Percentiles rank a stretch among this genome's conserved stretches.
These are phyloP conservation scores for Herpetospermum pedunculosum DNA, from an alignment of 306 rosid species.

Conservation along the genomic window DNA sequence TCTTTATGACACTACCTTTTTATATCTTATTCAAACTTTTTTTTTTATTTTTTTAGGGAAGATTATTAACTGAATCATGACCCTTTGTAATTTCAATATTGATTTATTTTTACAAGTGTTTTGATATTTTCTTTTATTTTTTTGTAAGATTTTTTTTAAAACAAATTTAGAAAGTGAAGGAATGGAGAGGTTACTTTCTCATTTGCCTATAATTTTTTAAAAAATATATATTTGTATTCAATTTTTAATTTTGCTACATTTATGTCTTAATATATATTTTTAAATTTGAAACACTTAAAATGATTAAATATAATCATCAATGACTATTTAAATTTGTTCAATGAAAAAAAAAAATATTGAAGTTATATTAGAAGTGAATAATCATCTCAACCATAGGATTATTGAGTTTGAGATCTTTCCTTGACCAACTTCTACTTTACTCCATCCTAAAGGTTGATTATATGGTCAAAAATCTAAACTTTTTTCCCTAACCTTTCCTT, in stretches of 20 bases:
- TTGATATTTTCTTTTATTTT: not conserved
- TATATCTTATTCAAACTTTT: not conserved
- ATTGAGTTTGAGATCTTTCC: slow-evolving; percentile 5
- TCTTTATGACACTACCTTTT: slow-evolving; percentile 1
- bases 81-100: not conserved
- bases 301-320: no score
- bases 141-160: not conserved
- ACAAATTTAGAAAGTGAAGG: not conserved
- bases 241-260: no score
- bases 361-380: not conserved
- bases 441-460: not conserved
- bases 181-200: not conserved
- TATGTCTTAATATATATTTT: no score
- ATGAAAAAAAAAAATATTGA: not conserved
- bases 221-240: not conserved
- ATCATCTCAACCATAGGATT: not conserved
- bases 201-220: no score
- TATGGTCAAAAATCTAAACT: not conserved
- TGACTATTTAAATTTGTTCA: no score
- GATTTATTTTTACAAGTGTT: not conserved
- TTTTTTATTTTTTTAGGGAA: not conserved
- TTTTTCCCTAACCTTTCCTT: not conserved
- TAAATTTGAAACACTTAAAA: no score
- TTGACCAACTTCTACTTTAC: slow-evolving; percentile 6
- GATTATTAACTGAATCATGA: not conserved